Percentiles rank a stretch among this genome's conserved stretches.
Conservation (phyloP, 306 rosid genomes). For the Albizia julibrissin region DNA sequence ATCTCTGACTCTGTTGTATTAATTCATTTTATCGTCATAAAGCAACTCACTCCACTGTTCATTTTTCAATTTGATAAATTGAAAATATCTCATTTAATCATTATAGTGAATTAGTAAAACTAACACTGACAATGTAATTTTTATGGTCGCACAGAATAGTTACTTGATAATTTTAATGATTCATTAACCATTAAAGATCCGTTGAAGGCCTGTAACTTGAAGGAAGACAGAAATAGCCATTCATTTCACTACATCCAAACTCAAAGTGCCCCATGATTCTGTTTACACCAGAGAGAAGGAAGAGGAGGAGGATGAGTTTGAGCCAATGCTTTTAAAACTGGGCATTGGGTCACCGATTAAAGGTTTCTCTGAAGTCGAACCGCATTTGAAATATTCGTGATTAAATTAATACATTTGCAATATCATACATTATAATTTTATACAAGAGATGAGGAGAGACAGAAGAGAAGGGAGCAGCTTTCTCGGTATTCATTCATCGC, state of each 20-base stretch:
- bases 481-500: neutral
- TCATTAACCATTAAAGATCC: neutral
- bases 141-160: neutral
- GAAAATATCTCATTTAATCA: neutral
- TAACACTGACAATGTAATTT: neutral
- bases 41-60: neutral
- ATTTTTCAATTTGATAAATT: neutral
- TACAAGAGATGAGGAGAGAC: neutral
- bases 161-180: neutral
- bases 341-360: neutral
- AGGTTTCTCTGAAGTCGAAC: neutral
- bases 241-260: neutral
- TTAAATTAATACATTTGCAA: neutral
- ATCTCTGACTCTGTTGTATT: neutral
- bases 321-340: neutral
- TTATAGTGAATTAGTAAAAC: neutral
- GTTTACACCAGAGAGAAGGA: neutral
- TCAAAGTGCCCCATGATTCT: neutral
- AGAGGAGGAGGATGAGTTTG: neutral
- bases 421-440: too few species aligned
- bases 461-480: neutral
- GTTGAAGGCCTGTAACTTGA: neutral
- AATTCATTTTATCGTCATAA: neutral
- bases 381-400: neutral
- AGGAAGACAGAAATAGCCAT: neutral